Conservation (phyloP, 2,329 filamentous ascomycete genomes). For the Aspergillus calidoustus region DNA sequence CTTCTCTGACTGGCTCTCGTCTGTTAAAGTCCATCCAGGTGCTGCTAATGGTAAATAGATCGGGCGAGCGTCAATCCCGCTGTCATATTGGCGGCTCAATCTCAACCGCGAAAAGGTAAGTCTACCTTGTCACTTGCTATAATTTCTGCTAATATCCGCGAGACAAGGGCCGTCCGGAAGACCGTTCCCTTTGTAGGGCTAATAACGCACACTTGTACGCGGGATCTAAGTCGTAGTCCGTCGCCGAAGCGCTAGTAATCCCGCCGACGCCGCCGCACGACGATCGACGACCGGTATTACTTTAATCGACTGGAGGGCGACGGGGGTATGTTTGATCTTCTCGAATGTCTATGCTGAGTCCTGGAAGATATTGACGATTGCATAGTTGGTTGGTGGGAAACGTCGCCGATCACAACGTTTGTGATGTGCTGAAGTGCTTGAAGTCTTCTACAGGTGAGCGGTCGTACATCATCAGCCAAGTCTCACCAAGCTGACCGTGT, state of each 20-base stretch:
- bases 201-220: conserved; percentile 26
- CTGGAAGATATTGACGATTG: background rate
- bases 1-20: conserved; percentile 17
- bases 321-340: conserved; percentile 13
- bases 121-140: background rate
- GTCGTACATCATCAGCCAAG: background rate
- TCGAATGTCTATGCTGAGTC: background rate
- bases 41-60: conserved; percentile 26
- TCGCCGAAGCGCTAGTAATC: conserved; percentile 20
- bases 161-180: conserved; percentile 14
- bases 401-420: background rate
- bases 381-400: conserved; percentile 12
- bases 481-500: background rate
- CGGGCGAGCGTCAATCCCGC: conserved; percentile 24
- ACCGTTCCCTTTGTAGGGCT: conserved; percentile 22
- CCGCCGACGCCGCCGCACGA: background rate
- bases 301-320: conserved; percentile 13
- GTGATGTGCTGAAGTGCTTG: background rate
- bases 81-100: conserved; percentile 24
- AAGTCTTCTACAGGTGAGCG: background rate
- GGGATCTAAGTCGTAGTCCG: conserved; percentile 9
- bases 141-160: background rate
- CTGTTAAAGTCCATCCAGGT: conserved; percentile 20
- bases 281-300: background rate
- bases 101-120: conserved; percentile 17